Conservation (phyloP, 306 rosid genomes). For the Cucumis melo region DNA sequence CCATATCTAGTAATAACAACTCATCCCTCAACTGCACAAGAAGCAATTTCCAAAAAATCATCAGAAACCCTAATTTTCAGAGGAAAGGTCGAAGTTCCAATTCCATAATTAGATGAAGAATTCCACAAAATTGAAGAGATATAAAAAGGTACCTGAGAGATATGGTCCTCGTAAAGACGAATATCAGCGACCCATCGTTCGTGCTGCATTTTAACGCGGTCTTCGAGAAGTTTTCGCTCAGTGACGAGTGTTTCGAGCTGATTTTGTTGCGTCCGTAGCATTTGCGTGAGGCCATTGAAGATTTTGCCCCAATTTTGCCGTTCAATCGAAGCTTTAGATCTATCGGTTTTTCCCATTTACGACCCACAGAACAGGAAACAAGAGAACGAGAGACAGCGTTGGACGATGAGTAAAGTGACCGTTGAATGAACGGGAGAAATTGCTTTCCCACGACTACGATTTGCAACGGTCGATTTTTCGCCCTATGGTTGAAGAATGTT, state of each 20-base stretch:
- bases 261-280: constrained; percentile 38
- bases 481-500: neutral
- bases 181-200: constrained; percentile 42
- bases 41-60: neutral
- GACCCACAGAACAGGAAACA: constrained; percentile 8
- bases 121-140: neutral
- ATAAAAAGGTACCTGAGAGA: constrained; percentile 33
- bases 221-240: constrained; percentile 41
- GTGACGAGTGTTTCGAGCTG: constrained; percentile 46
- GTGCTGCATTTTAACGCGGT: constrained; percentile 38
- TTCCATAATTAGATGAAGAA: constrained; percentile 21
- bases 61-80: neutral
- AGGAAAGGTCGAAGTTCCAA: neutral
- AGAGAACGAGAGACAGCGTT: neutral
- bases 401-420: neutral
- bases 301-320: constrained; percentile 49
- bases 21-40: constrained; percentile 32
- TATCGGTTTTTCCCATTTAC: constrained; percentile 13
- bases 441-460: neutral
- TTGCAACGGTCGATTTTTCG: neutral
- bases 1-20: constrained; percentile 30
- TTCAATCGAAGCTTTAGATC: constrained; percentile 15
- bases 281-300: constrained; percentile 32
- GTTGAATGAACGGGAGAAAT: neutral
- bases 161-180: constrained; percentile 30